Conservation (phyloP, 495 filamentous ascomycete species). For the Elasticomyces elasticus region DNA sequence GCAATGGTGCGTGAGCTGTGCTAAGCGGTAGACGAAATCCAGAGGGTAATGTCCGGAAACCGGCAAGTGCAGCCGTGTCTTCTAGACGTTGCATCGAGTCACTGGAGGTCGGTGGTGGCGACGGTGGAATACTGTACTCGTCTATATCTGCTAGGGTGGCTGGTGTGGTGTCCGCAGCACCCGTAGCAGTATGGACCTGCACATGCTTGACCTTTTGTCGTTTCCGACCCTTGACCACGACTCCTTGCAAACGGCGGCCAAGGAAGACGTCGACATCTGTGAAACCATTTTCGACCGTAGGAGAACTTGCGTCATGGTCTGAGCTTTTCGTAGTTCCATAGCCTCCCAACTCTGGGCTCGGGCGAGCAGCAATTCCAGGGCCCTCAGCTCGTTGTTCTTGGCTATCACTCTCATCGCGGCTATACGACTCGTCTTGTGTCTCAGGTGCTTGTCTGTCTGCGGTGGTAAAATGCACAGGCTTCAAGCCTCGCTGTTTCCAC, state of each 20-base stretch:
- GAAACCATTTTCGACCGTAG: constrained; percentile 19
- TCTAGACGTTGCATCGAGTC: constrained; percentile 12
- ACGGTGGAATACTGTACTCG: constrained; percentile 26
- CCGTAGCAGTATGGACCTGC: background rate
- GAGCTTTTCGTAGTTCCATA: background rate
- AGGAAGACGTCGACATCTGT: constrained; percentile 20
- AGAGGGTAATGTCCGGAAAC: constrained; percentile 1
- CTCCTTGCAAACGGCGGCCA: background rate
- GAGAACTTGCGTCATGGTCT: background rate
- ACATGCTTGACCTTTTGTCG: constrained; percentile 15
- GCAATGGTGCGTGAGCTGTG: constrained; percentile 23
- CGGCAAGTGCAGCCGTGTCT: background rate
- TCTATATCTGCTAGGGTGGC: background rate
- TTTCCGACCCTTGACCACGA: constrained; percentile 12
- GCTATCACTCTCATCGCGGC: constrained; percentile 10
- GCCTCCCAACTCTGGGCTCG: background rate
- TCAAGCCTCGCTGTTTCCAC: constrained; percentile 25
- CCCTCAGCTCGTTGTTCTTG: background rate
- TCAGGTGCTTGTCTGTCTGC: constrained; percentile 3
- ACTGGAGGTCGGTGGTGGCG: constrained; percentile 33
- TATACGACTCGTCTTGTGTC: constrained; percentile 8
- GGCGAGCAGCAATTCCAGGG: background rate
- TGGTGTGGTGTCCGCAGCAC: background rate
- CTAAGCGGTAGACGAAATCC: constrained; percentile 22
- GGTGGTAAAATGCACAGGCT: constrained; percentile 19